A percentile compares a stretch with the other conserved stretches of the same genome.
These are phyloP conservation scores for Hypoxylon sp. DNA, from an alignment of 2,329 filamentous ascomycete species.

Conservation along the genomic window DNA sequence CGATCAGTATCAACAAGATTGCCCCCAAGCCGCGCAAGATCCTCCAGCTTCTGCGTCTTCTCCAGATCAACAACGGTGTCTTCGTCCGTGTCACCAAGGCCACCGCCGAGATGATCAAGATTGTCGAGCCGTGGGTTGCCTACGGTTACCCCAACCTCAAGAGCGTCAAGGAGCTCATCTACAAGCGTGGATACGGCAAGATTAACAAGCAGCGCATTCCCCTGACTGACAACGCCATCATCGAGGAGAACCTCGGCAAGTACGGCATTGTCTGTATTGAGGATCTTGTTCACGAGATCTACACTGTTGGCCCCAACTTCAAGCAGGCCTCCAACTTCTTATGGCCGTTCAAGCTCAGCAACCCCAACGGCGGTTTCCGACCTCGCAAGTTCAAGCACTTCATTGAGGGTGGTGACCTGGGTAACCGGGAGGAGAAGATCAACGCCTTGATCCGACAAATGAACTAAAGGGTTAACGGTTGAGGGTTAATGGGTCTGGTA, in stretches of 20 bases:
- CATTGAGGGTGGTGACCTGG: conserved; percentile 97
- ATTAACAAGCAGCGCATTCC: conserved; percentile 97
- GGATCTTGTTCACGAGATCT: conserved; percentile 99
- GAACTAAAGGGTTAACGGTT: conserved; percentile 77
- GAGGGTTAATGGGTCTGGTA: conserved; percentile 53
- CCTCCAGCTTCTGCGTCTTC: conserved; percentile 97
- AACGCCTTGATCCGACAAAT: conserved; percentile 97
- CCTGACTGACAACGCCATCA: conserved; percentile 97
- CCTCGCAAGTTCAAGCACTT: conserved; percentile 99
- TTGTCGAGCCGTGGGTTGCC: conserved; percentile 98
- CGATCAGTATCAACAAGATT: conserved; percentile 99
- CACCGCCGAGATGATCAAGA: conserved; percentile 95
- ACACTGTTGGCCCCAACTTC: conserved; percentile 98
- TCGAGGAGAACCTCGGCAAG: conserved; percentile 97
- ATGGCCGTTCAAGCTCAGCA: conserved; percentile 99
- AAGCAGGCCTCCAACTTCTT: conserved; percentile 99
- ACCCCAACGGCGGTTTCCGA: conserved; percentile 97
- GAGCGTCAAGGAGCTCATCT: conserved; percentile 98
- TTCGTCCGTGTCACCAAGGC: conserved; percentile 99
- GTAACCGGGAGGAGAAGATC: conserved; percentile 99
- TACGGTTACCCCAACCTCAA: conserved; percentile 99
- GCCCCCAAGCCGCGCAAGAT: conserved; percentile 99
- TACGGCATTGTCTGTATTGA: conserved; percentile 99
- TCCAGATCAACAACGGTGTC: conserved; percentile 99
- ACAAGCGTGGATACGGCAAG: conserved; percentile 99